Evolutionary conservation across 2,329 filamentous ascomycete species (phyloP).

Genomic region (Colletotrichum somersetense): DNA sequence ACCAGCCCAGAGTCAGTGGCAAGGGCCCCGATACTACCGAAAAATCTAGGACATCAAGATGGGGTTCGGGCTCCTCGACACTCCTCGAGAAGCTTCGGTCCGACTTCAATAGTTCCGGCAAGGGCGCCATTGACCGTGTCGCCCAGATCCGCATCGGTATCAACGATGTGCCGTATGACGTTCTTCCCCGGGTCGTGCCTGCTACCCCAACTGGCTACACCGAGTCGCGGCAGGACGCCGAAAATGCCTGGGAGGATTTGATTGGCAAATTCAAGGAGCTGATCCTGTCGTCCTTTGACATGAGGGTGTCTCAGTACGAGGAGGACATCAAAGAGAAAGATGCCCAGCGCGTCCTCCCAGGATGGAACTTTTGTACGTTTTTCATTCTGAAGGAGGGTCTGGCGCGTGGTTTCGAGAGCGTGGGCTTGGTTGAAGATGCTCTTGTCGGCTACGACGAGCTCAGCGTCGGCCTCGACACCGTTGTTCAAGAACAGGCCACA

Average conservation of each 20-base stretch:
- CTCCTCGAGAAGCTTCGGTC: conserved; percentile 89
- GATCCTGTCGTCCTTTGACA: conserved; percentile 91
- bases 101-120: conserved; percentile 87
- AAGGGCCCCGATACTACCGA: conserved; percentile 71
- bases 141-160: conserved; percentile 86
- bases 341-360: conserved; percentile 84
- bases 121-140: conserved; percentile 80
- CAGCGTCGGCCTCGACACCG: conserved; percentile 84
- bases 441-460: conserved; percentile 96
- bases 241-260: conserved; percentile 86
- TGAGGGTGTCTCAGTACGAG: conserved; percentile 92
- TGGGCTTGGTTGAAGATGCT: conserved; percentile 95
- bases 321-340: conserved; percentile 97
- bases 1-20: conserved; percentile 76
- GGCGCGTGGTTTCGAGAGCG: conserved; percentile 93
- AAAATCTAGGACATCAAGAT: conserved; percentile 76
- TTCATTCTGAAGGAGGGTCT: conserved; percentile 97
- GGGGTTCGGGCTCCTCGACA: conserved; percentile 83
- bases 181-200: conserved; percentile 72
- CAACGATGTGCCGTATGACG: conserved; percentile 75
- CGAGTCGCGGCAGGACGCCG: conserved; percentile 82
- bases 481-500: conserved; percentile 79
- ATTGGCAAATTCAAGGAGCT: conserved; percentile 87
- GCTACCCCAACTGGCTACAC: conserved; percentile 73
- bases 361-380: conserved; percentile 99